Evolutionary conservation across 495 filamentous ascomycete species (phyloP).

Genomic region (Jackrogersella minutella): DNA sequence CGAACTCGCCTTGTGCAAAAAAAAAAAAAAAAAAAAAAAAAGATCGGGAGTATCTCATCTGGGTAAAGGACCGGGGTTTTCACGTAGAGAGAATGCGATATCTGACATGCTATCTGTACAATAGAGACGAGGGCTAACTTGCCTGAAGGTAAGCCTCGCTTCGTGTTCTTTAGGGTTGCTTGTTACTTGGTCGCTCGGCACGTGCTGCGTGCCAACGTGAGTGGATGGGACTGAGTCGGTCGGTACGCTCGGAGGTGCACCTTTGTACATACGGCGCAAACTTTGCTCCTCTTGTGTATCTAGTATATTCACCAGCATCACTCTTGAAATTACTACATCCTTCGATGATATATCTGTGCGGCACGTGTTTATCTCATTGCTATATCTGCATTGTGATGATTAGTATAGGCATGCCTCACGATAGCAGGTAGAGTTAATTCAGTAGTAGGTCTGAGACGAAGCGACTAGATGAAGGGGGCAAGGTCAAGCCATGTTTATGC

Average conservation of each 20-base stretch:
- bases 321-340: not conserved
- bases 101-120: conserved; percentile 37
- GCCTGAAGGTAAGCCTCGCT: not conserved
- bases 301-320: conserved; percentile 14
- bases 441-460: too few species aligned
- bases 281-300: conserved; percentile 28
- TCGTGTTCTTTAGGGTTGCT: conserved; percentile 17
- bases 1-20: conserved; percentile 23
- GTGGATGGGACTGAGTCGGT: conserved; percentile 5
- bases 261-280: conserved; percentile 38
- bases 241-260: conserved; percentile 16
- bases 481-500: too few species aligned
- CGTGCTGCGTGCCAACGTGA: not conserved
- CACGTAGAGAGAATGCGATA: conserved; percentile 26
- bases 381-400: not conserved
- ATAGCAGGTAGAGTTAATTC: too few species aligned
- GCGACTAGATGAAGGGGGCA: too few species aligned
- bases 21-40: too few species aligned
- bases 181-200: conserved; percentile 12
- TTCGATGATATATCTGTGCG: not conserved
- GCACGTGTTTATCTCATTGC: not conserved
- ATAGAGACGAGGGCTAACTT: conserved; percentile 26
- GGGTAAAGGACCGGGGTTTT: conserved; percentile 22
- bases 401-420: too few species aligned
- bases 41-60: conserved; percentile 23